Conservation (phyloP, 2,329 filamentous ascomycete species). For the Pseudogymnoascus sp. region DNA sequence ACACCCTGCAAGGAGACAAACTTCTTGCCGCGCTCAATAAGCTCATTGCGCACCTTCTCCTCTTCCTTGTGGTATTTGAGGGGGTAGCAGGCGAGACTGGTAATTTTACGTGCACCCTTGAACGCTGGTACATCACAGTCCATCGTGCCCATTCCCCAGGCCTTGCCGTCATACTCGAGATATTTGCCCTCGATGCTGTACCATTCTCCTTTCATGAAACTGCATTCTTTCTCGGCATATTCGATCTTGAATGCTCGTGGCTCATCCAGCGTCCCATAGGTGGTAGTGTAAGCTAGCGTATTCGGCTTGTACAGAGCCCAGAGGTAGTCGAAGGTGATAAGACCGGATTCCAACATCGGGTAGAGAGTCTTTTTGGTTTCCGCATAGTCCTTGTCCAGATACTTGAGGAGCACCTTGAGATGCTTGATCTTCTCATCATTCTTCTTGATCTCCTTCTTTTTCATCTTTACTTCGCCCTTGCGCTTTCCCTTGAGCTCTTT, state of each 20-base stretch:
- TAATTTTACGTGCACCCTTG: slow-evolving; percentile 76
- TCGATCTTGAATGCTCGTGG: slow-evolving; percentile 79
- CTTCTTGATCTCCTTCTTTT: slow-evolving; percentile 53
- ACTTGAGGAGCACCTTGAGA: slow-evolving; percentile 65
- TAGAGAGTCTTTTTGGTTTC: slow-evolving; percentile 72
- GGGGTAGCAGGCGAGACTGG: slow-evolving; percentile 67
- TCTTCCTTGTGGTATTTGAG: slow-evolving; percentile 72
- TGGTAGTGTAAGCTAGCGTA: slow-evolving; percentile 67
- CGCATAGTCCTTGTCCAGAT: slow-evolving; percentile 74
- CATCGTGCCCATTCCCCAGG: slow-evolving; percentile 68
- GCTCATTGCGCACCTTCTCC: slow-evolving; percentile 50
- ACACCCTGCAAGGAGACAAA: slow-evolving; percentile 76
- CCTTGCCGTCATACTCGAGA: slow-evolving; percentile 82
- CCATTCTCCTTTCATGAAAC: slow-evolving; percentile 63
- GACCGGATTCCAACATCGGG: slow-evolving; percentile 69
- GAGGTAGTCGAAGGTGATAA: slow-evolving; percentile 80
- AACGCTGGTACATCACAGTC: slow-evolving; percentile 64
- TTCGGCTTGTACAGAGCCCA: slow-evolving; percentile 89
- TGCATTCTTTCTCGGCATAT: slow-evolving; percentile 60
- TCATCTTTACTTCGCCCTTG: slow-evolving; percentile 41
- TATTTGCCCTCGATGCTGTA: slow-evolving; percentile 73
- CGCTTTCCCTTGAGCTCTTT: slow-evolving; percentile 52
- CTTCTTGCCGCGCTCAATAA: slow-evolving; percentile 76
- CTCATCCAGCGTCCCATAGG: slow-evolving; percentile 68
- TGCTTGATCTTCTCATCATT: slow-evolving; percentile 52